Evolutionary conservation across 768 basidiomycete species (phyloP).

Genomic region (Strobilomyces dryophilus): DNA sequence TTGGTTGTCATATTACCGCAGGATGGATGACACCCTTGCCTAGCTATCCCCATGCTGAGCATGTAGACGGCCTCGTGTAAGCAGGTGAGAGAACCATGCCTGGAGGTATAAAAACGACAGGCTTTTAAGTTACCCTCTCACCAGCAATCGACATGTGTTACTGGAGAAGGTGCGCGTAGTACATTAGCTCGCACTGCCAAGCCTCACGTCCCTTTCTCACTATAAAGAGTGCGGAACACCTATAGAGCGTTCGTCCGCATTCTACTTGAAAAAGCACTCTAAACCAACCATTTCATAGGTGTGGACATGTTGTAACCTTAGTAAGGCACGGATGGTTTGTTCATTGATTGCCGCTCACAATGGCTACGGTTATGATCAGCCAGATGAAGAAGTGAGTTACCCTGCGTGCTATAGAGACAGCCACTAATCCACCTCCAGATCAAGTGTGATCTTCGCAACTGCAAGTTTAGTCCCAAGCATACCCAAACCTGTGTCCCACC

Average conservation of each 20-base stretch:
- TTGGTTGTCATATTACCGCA: constrained; percentile 21
- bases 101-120: constrained; percentile 28
- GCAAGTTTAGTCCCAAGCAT: constrained; percentile 62
- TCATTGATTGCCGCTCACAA: constrained; percentile 4
- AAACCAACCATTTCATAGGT: constrained; percentile 32
- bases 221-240: constrained; percentile 49
- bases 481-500: constrained; percentile 47
- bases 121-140: neutral
- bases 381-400: constrained; percentile 51
- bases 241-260: constrained; percentile 43
- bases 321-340: constrained; percentile 29
- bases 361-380: constrained; percentile 32
- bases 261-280: neutral
- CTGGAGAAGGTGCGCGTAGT: constrained; percentile 49
- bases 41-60: constrained; percentile 25
- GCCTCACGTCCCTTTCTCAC: constrained; percentile 17
- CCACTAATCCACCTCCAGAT: constrained; percentile 40
- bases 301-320: constrained; percentile 50
- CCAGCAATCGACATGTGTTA: constrained; percentile 46
- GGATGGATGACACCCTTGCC: constrained; percentile 24
- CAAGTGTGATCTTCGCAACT: constrained; percentile 53
- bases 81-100: constrained; percentile 22
- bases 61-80: constrained; percentile 26
- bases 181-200: neutral
- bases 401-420: neutral